Evolutionary conservation across 192 early-diverging fungal genomes (phyloP), one percentile per base, ranked within the genome.

Genomic region (Linderina pennispora): DNA sequence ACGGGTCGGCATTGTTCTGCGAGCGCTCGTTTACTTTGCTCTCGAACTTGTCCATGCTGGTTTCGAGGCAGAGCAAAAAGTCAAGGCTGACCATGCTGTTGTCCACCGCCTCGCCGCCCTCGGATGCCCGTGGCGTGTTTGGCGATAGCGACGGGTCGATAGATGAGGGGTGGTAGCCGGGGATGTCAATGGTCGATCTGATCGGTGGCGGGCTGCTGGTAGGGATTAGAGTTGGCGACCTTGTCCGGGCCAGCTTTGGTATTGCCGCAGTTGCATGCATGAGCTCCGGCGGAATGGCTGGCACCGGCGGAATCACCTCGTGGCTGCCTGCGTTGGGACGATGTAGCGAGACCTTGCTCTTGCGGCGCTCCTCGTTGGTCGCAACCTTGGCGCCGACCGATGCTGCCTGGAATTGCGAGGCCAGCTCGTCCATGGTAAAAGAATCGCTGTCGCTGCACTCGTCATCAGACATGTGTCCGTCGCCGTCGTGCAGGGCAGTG

Each of bases 341-440:
- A 15, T 51, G 48, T 28, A 70, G 39, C 31, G 66, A 70, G 55
- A 70, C 58, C 34, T 55, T 55, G 25, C 66, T 70, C 32, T 63
- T 62, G 43, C 66, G 55, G 51, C 63, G 59, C 46, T 70, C 66
- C 40, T 70, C 66, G 48, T 70, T 70, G 55, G 55, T 57, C 6
- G 50, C 66, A 21, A 70, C 63, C 32, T 70, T 49, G 17, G 66
- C 66, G 14, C 66, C 60, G 1, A 70, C 56, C 13, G 66, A 54
- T 5, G 58, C 53, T 14, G 55, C 50, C 41, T 63, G 51, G 36
- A 70, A 63, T 44, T 70, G 66, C 25, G 66, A 70, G 2, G 55
- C 66, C 17, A 70, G 60, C 47, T 70, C 66, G 33, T 70, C 66
- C 20, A 70, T 59, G 9, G 66, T 63, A 9, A 70, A 45, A 13